These are phyloP conservation scores for Amanita subjunquillea DNA, from an alignment of 768 basidiomycete genomes.

Conservation along the genomic window DNA sequence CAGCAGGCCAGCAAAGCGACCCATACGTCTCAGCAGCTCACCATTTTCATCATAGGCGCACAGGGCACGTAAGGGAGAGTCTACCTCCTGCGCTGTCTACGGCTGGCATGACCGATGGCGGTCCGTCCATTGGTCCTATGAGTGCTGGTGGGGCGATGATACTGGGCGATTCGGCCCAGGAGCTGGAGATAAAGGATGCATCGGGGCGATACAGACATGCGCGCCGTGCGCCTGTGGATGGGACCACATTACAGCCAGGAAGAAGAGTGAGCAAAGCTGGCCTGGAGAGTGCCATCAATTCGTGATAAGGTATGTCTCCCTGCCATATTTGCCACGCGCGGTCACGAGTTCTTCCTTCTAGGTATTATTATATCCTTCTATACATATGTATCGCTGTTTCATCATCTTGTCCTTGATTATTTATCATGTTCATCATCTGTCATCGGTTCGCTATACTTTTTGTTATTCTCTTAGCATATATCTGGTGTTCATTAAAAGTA, in stretches of 20 bases:
- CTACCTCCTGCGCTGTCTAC: slow-evolving; percentile 46
- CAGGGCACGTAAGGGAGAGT: slow-evolving; percentile 65
- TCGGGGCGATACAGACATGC: slow-evolving; percentile 83
- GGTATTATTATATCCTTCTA: slow-evolving; percentile 6
- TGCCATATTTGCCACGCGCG: background rate
- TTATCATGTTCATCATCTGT: background rate
- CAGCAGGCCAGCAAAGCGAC: slow-evolving; percentile 15
- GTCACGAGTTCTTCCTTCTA: slow-evolving; percentile 5
- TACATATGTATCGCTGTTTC: background rate
- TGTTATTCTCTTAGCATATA: background rate
- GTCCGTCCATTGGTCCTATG: slow-evolving; percentile 18
- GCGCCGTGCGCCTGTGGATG: slow-evolving; percentile 78
- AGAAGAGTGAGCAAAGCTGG: slow-evolving; percentile 90
- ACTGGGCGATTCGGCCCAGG: slow-evolving; percentile 65
- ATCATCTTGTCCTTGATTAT: background rate
- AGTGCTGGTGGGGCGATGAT: slow-evolving; percentile 25
- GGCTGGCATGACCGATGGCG: slow-evolving; percentile 22
- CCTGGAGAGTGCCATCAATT: slow-evolving; percentile 51
- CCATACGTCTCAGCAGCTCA: slow-evolving; percentile 35
- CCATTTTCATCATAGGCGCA: slow-evolving; percentile 31
- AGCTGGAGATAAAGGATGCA: slow-evolving; percentile 83
- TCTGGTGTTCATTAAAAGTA: background rate
- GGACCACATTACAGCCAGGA: slow-evolving; percentile 81
- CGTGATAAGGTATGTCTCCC: background rate
- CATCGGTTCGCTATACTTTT: background rate